Percentiles rank a stretch among this genome's conserved stretches.
Evolutionary conservation across 179 eudicot species (phyloP).

Genomic region (Beta macrorhiza): DNA sequence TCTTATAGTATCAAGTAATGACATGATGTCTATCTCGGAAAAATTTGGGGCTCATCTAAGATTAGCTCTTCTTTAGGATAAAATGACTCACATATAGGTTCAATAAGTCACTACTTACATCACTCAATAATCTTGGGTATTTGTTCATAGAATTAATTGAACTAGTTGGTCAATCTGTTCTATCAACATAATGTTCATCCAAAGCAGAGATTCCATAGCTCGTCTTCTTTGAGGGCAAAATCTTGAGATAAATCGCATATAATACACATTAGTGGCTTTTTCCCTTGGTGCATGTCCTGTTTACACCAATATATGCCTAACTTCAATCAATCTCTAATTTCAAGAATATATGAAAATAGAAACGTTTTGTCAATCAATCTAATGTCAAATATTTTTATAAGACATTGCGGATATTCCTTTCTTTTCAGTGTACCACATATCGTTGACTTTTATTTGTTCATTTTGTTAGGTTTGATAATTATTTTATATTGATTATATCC

Average conservation of each 20-base stretch:
- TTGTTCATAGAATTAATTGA: no score
- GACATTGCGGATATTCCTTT: neutral
- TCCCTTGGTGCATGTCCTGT: conserved; percentile 4
- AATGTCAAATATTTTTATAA: neutral
- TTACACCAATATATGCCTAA: neutral
- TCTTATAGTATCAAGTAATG: no score
- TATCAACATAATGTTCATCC: no score
- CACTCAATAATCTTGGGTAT: no score
- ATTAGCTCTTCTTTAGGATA: no score
- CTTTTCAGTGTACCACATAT: neutral
- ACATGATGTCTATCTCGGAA: no score
- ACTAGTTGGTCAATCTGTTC: no score
- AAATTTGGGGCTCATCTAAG: no score
- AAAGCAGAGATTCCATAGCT: no score
- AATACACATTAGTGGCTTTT: neutral
- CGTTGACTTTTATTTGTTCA: neutral
- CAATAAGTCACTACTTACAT: no score
- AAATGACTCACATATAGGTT: no score
- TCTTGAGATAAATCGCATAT: conserved; percentile 6
- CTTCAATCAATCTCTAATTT: neutral
- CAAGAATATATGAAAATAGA: neutral
- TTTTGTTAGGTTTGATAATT: neutral
- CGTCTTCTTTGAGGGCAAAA: neutral
- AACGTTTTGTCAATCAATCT: conserved; percentile 14
- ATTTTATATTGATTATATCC: neutral